Evolutionary conservation across 352 stramenopile species (phyloP).

Genomic region (Aphanomyces cochlioides): DNA sequence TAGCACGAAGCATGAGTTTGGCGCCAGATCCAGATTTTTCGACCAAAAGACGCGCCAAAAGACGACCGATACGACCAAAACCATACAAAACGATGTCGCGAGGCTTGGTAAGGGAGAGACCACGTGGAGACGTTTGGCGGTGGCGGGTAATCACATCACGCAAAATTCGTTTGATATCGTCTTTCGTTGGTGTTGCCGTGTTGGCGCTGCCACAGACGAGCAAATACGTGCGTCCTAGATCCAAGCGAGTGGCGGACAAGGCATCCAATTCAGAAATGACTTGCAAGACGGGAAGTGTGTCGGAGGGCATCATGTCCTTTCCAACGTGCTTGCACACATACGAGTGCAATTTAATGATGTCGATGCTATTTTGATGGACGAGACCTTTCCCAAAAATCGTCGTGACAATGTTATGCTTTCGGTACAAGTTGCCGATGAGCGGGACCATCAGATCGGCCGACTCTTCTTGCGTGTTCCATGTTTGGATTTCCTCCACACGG

Average conservation of each 20-base stretch:
- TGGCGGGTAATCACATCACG: neutral
- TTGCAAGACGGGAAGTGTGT: slow-evolving; percentile 69
- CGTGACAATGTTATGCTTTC: slow-evolving; percentile 75
- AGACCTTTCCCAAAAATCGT: slow-evolving; percentile 80
- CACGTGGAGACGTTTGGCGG: slow-evolving; percentile 7
- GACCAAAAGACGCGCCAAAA: slow-evolving; percentile 74
- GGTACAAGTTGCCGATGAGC: slow-evolving; percentile 78
- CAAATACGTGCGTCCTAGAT: slow-evolving; percentile 70
- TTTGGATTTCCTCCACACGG: slow-evolving; percentile 47
- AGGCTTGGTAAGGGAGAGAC: slow-evolving; percentile 47
- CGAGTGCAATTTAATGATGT: slow-evolving; percentile 77
- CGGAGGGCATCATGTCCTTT: slow-evolving; percentile 63
- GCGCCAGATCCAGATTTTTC: slow-evolving; percentile 80
- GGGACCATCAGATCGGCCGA: slow-evolving; percentile 81
- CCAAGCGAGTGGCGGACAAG: slow-evolving; percentile 67
- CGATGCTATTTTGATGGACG: slow-evolving; percentile 82
- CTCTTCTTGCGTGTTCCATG: slow-evolving; percentile 77
- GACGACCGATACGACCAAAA: slow-evolving; percentile 83
- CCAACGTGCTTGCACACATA: slow-evolving; percentile 85
- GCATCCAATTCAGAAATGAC: slow-evolving; percentile 50
- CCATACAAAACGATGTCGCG: slow-evolving; percentile 83
- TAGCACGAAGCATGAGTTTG: slow-evolving; percentile 85
- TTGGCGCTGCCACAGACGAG: slow-evolving; percentile 48
- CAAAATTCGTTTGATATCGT: slow-evolving; percentile 22
- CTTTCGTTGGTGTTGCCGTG: slow-evolving; percentile 35